Evolutionary conservation across 495 filamentous ascomycete species (phyloP), one percentile per base, ranked within the genome.

Genomic region (Antarctomyces pellizariae): DNA sequence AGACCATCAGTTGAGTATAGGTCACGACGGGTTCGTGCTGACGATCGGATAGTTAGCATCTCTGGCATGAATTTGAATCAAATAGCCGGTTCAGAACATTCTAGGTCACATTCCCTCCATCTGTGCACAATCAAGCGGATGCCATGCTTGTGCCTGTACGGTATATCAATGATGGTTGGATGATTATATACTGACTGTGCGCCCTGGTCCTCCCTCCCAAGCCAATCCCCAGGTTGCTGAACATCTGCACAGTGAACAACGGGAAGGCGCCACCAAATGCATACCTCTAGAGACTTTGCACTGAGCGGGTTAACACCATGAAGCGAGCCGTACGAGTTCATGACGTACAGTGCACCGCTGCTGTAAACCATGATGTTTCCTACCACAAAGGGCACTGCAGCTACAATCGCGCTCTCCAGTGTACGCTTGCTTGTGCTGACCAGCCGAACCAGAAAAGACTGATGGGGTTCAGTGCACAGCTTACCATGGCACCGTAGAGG

Each of bases 191-290:
- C 14, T 16, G 5, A 2, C 6, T 4, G 15, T 11, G 1, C 14
- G 13, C 15, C 0, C 12, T 29, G 0, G 44, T 39, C 8, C 58
- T 62, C 9, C 65, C 71, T 2, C 74, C 78, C 77, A 75, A 83
- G 56, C 82, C 73, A 30, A 78, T 70, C 28, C 77, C 76, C 0
- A 90, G 57, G 38, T 64, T 52, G 5, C 57, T 18, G 44, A 75
- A 86, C 72, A 86, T 75, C 34, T 73, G 42, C 1, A 39, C n/a
- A 3, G 77, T 84, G 56, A 90, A 86, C 0, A 90, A 55, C 2
- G 78, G 79, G 53, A 90, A 86, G 0, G 62, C 71, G n/a, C 75
- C 71, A 38, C 79, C 78, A 42, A 84, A 80, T 10, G 56, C n/a
- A 16, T 51, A 56, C 13, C 58, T 50, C 21, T 84, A 48, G 3